Evolutionary conservation across 257 asterid species (phyloP).

Genomic region (Lavandula angustifolia): DNA sequence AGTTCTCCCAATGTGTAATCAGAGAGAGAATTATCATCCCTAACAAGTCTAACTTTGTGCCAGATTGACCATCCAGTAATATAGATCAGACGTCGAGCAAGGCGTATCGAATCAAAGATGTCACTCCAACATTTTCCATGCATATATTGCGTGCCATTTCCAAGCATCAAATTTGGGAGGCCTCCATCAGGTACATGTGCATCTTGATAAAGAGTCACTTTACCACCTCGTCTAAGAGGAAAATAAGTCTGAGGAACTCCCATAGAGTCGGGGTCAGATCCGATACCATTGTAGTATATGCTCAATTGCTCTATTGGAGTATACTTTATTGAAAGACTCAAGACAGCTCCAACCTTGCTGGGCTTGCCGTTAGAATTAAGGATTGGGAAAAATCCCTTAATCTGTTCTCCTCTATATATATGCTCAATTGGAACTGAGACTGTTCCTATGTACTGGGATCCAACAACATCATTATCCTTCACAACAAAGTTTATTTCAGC

Average conservation of each 20-base stretch:
- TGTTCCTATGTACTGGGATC: conserved; percentile 89
- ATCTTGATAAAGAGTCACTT: conserved; percentile 89
- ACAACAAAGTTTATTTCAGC: conserved; percentile 82
- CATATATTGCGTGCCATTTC: conserved; percentile 62
- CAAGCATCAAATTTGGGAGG: conserved; percentile 78
- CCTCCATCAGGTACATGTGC: conserved; percentile 91
- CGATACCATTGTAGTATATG: conserved; percentile 73
- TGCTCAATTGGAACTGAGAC: conserved; percentile 85
- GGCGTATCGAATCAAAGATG: conserved; percentile 80
- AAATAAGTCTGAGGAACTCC: conserved; percentile 94
- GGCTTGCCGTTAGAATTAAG: conserved; percentile 75
- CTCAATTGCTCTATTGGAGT: conserved; percentile 74
- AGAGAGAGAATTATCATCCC: conserved; percentile 67
- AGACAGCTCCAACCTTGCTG: conserved; percentile 80
- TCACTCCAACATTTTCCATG: conserved; percentile 97
- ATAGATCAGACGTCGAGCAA: conserved; percentile 80
- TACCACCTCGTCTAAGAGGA: conserved; percentile 94
- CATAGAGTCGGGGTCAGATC: conserved; percentile 80
- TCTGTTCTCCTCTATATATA: conserved; percentile 63
- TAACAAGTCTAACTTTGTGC: conserved; percentile 87
- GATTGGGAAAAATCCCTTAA: conserved; percentile 76
- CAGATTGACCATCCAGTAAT: conserved; percentile 98
- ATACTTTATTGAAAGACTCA: conserved; percentile 72
- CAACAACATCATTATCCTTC: conserved; percentile 88
- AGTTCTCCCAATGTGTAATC: conserved; percentile 81